Conservation (phyloP, 768 basidiomycete species). For the Kwoniella botswanensis region DNA sequence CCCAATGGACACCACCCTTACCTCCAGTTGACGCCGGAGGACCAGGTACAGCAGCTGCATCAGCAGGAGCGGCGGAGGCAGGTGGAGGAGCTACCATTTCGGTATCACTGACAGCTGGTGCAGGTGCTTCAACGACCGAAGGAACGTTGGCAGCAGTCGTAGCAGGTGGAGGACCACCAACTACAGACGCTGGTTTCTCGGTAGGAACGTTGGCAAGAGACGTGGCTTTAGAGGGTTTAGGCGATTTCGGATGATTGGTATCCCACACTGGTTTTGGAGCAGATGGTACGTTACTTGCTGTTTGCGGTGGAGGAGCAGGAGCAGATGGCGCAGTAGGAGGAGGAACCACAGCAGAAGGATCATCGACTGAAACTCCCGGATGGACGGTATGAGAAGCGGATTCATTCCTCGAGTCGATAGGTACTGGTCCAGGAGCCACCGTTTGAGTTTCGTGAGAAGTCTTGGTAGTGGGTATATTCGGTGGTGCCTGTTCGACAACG, state of each 20-base stretch:
- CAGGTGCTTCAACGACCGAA: background rate
- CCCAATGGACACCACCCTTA: conserved; percentile 41
- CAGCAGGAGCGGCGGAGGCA: conserved; percentile 4
- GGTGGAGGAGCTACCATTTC: conserved; percentile 5
- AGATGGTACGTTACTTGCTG: conserved; percentile 21
- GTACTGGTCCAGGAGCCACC: conserved; percentile 11
- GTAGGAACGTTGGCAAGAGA: conserved; percentile 25
- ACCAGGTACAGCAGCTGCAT: conserved; percentile 6
- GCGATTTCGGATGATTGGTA: conserved; percentile 31
- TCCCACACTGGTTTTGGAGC: conserved; percentile 11
- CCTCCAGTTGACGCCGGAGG: conserved; percentile 10
- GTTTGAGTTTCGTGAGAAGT: conserved; percentile 11
- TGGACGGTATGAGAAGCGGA: conserved; percentile 13
- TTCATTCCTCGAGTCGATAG: conserved; percentile 15
- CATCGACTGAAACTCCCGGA: conserved; percentile 11
- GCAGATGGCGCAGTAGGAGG: conserved; percentile 7
- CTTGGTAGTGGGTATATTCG: conserved; percentile 18
- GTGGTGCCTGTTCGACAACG: conserved; percentile 4
- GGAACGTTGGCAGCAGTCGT: conserved; percentile 5
- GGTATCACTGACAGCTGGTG: background rate
- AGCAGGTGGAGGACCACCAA: conserved; percentile 5
- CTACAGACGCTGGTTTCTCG: conserved; percentile 11
- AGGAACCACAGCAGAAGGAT: conserved; percentile 12
- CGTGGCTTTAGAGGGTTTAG: conserved; percentile 11
- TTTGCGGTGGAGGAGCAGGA: conserved; percentile 20